Evolutionary conservation across 495 filamentous ascomycete species (phyloP).

Genomic region (Aspergillus heteromorphus): DNA sequence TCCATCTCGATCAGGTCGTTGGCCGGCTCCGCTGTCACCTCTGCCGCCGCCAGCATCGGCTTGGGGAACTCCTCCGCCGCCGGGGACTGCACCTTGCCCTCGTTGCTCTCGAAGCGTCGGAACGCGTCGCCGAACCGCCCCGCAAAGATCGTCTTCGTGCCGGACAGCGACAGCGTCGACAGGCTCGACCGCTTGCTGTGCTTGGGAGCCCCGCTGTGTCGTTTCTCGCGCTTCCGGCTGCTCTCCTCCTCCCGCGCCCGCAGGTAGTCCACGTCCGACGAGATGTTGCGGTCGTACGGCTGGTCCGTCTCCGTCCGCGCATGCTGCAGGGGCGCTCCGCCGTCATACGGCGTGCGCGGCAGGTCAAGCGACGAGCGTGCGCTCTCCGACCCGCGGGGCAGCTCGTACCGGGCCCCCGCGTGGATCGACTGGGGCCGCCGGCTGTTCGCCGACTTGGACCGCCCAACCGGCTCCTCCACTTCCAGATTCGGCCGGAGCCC

Average conservation of each 20-base stretch:
- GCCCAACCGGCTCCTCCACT: conserved; percentile 49
- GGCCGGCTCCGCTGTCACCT: conserved; percentile 27
- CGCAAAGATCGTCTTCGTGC: conserved; percentile 79
- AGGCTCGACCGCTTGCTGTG: conserved; percentile 80
- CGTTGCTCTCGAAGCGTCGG: conserved; percentile 75
- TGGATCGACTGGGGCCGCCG: conserved; percentile 72
- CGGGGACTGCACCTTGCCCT: conserved; percentile 50
- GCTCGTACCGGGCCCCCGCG: conserved; percentile 70
- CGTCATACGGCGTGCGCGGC: conserved; percentile 32
- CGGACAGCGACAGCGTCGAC: conserved; percentile 65
- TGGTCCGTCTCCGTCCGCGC: conserved; percentile 36
- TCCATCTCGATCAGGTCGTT: conserved; percentile 66
- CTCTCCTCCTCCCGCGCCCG: conserved; percentile 70
- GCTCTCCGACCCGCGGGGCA: conserved; percentile 60
- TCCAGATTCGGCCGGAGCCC: conserved; percentile 61
- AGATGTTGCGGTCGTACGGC: conserved; percentile 53
- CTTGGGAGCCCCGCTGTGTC: conserved; percentile 54
- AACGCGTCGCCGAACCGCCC: conserved; percentile 96
- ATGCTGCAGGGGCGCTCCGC: conserved; percentile 31
- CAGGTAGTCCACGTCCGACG: conserved; percentile 84
- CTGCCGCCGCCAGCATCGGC: conserved; percentile 63
- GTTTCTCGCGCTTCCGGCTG: conserved; percentile 63
- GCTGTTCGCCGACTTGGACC: conserved; percentile 60
- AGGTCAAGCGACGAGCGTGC: conserved; percentile 36
- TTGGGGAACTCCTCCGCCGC: conserved; percentile 33